These are phyloP conservation scores for Metroxylon sagu DNA, from an alignment of 176 grass and related monocot species.

Conservation along the genomic window DNA sequence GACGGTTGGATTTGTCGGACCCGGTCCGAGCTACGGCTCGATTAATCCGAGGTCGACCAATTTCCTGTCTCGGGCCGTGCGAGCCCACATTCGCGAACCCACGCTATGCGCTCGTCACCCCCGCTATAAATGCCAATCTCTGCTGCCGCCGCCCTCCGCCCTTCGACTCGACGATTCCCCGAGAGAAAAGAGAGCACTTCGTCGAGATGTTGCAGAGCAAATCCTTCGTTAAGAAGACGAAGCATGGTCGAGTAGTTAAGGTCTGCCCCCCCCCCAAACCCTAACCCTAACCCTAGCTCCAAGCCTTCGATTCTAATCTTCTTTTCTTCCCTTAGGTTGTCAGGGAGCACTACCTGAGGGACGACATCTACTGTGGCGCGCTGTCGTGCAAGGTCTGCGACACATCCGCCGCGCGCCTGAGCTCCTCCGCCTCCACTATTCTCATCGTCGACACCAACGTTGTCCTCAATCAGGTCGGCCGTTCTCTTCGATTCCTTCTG, in stretches of 20 bases:
- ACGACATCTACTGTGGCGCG: conserved; percentile 79
- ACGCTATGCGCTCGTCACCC: no score
- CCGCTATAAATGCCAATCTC: no score
- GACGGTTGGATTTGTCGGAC: no score
- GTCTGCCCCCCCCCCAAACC: conserved; percentile 13
- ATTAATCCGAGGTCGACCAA: no score
- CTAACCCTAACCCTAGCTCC: conserved; percentile 28
- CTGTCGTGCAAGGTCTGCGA: conserved; percentile 57
- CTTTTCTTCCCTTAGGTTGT: conserved; percentile 41
- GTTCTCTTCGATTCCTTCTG: background rate
- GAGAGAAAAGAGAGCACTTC: background rate
- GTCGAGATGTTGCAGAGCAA: conserved; percentile 77
- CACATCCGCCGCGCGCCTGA: conserved; percentile 38
- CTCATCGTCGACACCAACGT: conserved; percentile 93
- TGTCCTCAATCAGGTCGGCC: conserved; percentile 67
- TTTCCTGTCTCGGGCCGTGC: no score
- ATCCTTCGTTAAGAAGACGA: conserved; percentile 98
- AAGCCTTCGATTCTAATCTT: background rate
- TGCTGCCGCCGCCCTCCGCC: no score
- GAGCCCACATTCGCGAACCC: no score
- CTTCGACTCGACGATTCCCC: no score
- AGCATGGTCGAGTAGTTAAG: conserved; percentile 78
- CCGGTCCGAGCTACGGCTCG: no score
- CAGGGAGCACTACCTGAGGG: conserved; percentile 94
- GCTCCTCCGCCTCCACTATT: conserved; percentile 42